These are phyloP conservation scores for Sporothrix inflata DNA, from an alignment of 2,329 filamentous ascomycete species.

Conservation along the genomic window DNA sequence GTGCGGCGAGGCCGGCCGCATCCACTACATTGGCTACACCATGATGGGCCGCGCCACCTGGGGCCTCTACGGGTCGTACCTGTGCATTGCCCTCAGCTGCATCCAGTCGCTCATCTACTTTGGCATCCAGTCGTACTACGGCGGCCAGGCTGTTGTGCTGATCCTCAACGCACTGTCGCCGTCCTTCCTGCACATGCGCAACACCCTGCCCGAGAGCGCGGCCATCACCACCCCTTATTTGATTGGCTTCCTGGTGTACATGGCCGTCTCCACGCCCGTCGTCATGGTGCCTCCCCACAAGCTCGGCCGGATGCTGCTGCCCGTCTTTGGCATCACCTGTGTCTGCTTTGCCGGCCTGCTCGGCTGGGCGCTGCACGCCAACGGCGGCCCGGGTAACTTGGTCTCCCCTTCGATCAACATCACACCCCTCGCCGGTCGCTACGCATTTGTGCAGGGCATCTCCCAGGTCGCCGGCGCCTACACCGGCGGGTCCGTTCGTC, in stretches of 20 bases:
- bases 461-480: conserved; percentile 17
- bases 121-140: conserved; percentile 24
- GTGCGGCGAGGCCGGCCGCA: conserved; percentile 15
- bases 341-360: conserved; percentile 22
- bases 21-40: conserved; percentile 23
- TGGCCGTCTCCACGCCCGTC: conserved; percentile 6
- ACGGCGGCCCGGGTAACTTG: conserved; percentile 16
- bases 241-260: conserved; percentile 17
- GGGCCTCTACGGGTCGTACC: conserved; percentile 17
- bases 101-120: conserved; percentile 23
- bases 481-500: conserved; percentile 10
- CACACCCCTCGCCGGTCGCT: conserved; percentile 13
- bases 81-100: conserved; percentile 16
- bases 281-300: conserved; percentile 14
- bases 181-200: conserved; percentile 15
- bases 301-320: conserved; percentile 18
- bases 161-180: conserved; percentile 16
- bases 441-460: conserved; percentile 16
- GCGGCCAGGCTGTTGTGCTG: conserved; percentile 14
- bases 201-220: conserved; percentile 16
- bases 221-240: conserved; percentile 19
- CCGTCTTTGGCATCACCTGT: conserved; percentile 10
- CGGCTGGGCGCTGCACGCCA: conserved; percentile 20
- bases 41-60: conserved; percentile 21
- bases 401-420: conserved; percentile 5